phyloP scores from a whole-genome alignment of 108 stramenopile genomes.

The Cyclostephanos tholiformis region DNA sequence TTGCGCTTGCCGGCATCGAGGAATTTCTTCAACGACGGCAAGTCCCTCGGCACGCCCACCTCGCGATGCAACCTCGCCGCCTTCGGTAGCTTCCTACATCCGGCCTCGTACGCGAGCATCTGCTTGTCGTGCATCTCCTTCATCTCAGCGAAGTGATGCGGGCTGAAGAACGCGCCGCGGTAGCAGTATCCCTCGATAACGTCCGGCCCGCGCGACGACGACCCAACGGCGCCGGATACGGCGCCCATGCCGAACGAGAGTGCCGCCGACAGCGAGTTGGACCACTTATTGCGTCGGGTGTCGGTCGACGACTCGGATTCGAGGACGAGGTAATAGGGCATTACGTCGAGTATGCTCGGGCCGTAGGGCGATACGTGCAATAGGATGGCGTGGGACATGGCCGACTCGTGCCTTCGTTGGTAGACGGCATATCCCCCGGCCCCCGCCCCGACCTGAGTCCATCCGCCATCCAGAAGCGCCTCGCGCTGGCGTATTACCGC shows the following conservation, averaged over 20 bases:
- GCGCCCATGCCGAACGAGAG: not conserved
- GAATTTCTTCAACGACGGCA: slow-evolving; percentile 65
- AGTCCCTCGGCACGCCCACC: slow-evolving; percentile 59
- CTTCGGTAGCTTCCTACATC: slow-evolving; percentile 55
- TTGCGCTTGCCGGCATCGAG: slow-evolving; percentile 53
- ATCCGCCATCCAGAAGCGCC: slow-evolving; percentile 35
- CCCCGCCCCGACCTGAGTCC: slow-evolving; percentile 43
- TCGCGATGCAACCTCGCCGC: slow-evolving; percentile 26
- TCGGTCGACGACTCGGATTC: slow-evolving; percentile 52
- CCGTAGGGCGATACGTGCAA: slow-evolving; percentile 78
- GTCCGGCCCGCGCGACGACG: slow-evolving; percentile 21
- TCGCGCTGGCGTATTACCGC: slow-evolving; percentile 31
- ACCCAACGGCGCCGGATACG: not conserved
- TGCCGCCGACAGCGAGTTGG: slow-evolving; percentile 30
- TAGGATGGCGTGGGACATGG: slow-evolving; percentile 30
- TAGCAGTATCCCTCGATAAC: slow-evolving; percentile 57
- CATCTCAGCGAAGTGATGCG: slow-evolving; percentile 71
- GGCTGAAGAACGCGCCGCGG: slow-evolving; percentile 73
- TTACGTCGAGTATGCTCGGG: slow-evolving; percentile 63
- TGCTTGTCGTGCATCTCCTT: slow-evolving; percentile 56
- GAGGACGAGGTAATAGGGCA: slow-evolving; percentile 70
- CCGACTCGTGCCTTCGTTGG: slow-evolving; percentile 11
- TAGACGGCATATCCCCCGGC: slow-evolving; percentile 63
- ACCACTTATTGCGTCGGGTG: slow-evolving; percentile 32
- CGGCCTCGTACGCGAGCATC: slow-evolving; percentile 50